phyloP scores from a whole-genome alignment of 805 yeast genomes.

The Lipomyces starkeyi region DNA sequence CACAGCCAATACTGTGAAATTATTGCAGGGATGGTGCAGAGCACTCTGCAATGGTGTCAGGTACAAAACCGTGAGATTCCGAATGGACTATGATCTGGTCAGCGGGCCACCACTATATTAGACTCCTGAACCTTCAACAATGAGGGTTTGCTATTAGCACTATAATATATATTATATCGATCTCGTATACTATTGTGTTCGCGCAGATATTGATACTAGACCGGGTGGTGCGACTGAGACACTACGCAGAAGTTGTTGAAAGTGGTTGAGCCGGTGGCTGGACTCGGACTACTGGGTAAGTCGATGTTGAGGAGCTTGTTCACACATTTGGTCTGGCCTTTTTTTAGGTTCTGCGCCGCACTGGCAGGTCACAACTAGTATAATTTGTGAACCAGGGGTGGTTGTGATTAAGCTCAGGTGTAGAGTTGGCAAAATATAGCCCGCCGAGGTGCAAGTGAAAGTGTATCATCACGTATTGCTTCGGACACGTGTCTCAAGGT shows the following conservation, averaged over 20 bases:
- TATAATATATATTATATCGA: too few relatives aligned
- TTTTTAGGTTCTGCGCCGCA: conserved; percentile 1
- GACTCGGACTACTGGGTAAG: not conserved
- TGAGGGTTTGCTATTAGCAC: too few relatives aligned
- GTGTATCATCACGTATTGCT: too few relatives aligned
- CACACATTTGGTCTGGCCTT: not conserved
- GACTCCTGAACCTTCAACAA: not conserved
- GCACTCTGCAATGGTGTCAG: not conserved
- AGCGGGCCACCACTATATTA: not conserved
- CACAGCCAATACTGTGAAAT: not conserved
- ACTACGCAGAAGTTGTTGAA: not conserved
- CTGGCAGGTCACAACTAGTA: not conserved
- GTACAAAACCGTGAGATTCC: not conserved
- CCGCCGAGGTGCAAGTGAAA: too few relatives aligned
- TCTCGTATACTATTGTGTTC: not conserved
- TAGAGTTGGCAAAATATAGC: too few relatives aligned
- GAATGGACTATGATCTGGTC: not conserved
- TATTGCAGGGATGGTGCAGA: not conserved
- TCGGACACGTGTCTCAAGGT: too few relatives aligned
- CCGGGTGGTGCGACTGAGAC: not conserved
- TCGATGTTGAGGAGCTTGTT: not conserved
- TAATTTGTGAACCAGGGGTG: not conserved
- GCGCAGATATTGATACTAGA: not conserved
- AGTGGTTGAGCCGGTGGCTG: not conserved
- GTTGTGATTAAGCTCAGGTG: not conserved